Evolutionary conservation across 352 stramenopile species (phyloP), one percentile per base, ranked within the genome.

Genomic region (Phytophthora pistaciae): DNA sequence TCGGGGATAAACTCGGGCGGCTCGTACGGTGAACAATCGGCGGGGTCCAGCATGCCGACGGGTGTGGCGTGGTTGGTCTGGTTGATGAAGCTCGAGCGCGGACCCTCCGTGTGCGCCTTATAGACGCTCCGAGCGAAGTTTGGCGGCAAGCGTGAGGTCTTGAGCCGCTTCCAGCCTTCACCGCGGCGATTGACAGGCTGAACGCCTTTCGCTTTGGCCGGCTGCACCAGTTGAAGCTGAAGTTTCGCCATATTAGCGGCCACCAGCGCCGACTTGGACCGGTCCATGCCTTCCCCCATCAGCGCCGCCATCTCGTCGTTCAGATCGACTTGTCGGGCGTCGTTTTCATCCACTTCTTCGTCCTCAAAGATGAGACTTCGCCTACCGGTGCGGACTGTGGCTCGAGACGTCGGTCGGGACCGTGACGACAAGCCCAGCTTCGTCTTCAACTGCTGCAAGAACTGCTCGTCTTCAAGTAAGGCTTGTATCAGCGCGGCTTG

Each of bases 141-240:
- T 8, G 64, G 72, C 0, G 88, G 84, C 49, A 95, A 55, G 3
- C 78, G 78, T 5, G 81, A 80, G 0, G 68, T 71, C 63, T 91
- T 90, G 2, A 95, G 77, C 1, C 88, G 84, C 64, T 93, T 93
- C 88, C 85, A 95, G 58, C 85, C 88, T 67, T 92, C 81, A 5
- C 85, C 85, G 3, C 73, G 84, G 7, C 60, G 68, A 0, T 62
- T 74, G 3, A 40, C 13, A 59, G 75, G 14, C 40, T 74, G 42
- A 46, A 63, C 14, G n/a, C 2, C 52, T 21, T 29, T 69, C 0
- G 25, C 38, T 29, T 27, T 46, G 14, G 23, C 25, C 6, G 52
- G 59, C 23, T 56, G 40, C 33, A 65, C 67, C 4, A 80, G 56
- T 33, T 72, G 44, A 18, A 94, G 65, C 57, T 90, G 72, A 14